phyloP scores from a whole-genome alignment of 1,284 basidiomycete species.

The Cutaneotrichosporon mucoides region DNA sequence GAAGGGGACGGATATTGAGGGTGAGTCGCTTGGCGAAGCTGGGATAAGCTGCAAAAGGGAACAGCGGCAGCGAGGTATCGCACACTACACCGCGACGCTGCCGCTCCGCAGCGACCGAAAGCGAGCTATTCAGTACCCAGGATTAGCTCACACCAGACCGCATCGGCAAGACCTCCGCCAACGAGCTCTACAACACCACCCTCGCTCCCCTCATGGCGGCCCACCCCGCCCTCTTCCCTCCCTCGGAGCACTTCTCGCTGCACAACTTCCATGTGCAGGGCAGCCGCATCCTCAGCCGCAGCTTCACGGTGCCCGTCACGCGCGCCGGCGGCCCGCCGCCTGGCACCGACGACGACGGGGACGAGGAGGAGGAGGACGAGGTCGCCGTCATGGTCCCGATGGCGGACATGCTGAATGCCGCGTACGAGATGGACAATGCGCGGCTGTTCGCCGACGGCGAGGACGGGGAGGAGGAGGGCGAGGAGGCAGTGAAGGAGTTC shows the following conservation, averaged over 20 bases:
- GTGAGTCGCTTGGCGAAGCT: conserved; percentile 53
- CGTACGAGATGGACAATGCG: conserved; percentile 76
- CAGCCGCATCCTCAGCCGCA: conserved; percentile 79
- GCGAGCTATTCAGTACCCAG: too few relatives aligned
- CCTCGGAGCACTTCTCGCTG: conserved; percentile 60
- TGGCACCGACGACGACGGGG: conserved; percentile 39
- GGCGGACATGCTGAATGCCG: conserved; percentile 91
- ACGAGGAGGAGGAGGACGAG: conserved; percentile 55
- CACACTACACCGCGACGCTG: too few relatives aligned
- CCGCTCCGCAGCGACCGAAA: too few relatives aligned
- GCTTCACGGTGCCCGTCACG: conserved; percentile 39
- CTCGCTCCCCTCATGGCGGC: conserved; percentile 56
- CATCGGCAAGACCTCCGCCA: conserved; percentile 79
- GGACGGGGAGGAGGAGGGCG: background rate
- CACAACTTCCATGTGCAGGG: conserved; percentile 85
- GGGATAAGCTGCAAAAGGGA: too few relatives aligned
- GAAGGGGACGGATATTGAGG: conserved; percentile 75
- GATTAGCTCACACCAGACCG: conserved; percentile 58
- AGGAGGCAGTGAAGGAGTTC: conserved; percentile 4
- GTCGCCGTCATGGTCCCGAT: conserved; percentile 93
- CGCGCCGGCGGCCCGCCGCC: conserved; percentile 13
- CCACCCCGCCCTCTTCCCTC: conserved; percentile 66
- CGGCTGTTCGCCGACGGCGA: conserved; percentile 26
- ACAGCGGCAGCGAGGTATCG: too few relatives aligned
- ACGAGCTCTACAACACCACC: conserved; percentile 65